Conservation (phyloP, 257 asterid genomes). For the Anisodus tanguticus region DNA sequence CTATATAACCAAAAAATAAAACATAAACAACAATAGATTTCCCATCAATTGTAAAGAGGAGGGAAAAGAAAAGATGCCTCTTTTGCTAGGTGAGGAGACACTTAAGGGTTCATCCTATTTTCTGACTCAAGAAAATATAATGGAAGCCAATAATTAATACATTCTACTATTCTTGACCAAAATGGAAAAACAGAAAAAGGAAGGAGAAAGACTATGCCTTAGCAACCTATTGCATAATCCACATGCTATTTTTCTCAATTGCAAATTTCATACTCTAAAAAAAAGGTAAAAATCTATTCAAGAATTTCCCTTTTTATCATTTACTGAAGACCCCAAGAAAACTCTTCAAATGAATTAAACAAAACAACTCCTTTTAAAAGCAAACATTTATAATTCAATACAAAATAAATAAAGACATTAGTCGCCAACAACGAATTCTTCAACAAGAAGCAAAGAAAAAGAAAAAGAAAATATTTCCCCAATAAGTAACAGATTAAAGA, state of each 20-base stretch:
- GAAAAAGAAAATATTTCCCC: background rate
- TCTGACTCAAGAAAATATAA: conserved; percentile 15
- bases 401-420: background rate
- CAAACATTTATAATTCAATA: background rate
- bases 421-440: conserved; percentile 11
- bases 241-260: background rate
- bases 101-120: background rate
- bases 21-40: background rate
- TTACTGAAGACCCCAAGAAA: background rate
- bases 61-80: background rate
- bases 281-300: background rate
- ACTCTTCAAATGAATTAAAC: background rate
- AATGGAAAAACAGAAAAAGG: background rate
- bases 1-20: background rate
- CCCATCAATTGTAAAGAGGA: background rate
- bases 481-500: background rate
- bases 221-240: conserved; percentile 13
- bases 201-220: background rate
- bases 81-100: conserved; percentile 8
- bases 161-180: conserved; percentile 10
- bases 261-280: background rate
- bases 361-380: background rate
- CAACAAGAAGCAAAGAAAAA: conserved; percentile 3
- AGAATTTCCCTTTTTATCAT: background rate
- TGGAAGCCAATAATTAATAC: background rate